Conservation (phyloP, 192 early-diverging fungal genomes). For the Thoreauomyces humboldtii region DNA sequence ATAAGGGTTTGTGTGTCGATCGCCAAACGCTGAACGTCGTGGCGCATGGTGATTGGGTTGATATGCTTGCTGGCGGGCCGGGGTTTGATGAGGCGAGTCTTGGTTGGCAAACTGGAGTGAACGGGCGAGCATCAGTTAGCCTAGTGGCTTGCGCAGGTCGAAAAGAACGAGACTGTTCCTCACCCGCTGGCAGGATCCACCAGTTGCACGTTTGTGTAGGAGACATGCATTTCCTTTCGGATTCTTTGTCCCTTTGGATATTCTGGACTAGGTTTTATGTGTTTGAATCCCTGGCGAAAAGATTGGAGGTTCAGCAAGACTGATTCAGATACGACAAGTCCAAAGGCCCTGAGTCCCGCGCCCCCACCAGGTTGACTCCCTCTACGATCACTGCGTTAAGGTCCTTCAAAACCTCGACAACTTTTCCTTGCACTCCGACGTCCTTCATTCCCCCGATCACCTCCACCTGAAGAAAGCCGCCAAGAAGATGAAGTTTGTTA, state of each 20-base stretch:
- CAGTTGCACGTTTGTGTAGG: constrained; percentile 66
- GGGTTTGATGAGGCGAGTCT: background rate
- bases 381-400: constrained; percentile 63
- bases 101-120: too few species aligned
- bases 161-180: background rate
- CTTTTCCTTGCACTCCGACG: constrained; percentile 59
- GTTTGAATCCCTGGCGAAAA: constrained; percentile 41
- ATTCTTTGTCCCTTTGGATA: constrained; percentile 51
- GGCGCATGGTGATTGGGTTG: background rate
- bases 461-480: constrained; percentile 39
- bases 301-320: constrained; percentile 7
- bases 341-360: too few species aligned
- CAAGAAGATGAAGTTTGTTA: background rate
- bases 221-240: constrained; percentile 66
- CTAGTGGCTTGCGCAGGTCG: background rate
- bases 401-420: constrained; percentile 59
- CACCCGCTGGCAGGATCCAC: constrained; percentile 58
- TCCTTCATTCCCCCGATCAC: constrained; percentile 62
- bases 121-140: too few species aligned
- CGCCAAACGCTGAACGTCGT: background rate
- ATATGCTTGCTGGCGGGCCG: background rate
- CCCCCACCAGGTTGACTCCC: constrained; percentile 43
- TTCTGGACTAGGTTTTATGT: constrained; percentile 57
- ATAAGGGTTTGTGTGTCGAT: constrained; percentile 22
- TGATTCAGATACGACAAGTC: constrained; percentile 30